These are phyloP conservation scores for Aspergillus awamori DNA, from an alignment of 2,329 filamentous ascomycete species.

Conservation along the genomic window DNA sequence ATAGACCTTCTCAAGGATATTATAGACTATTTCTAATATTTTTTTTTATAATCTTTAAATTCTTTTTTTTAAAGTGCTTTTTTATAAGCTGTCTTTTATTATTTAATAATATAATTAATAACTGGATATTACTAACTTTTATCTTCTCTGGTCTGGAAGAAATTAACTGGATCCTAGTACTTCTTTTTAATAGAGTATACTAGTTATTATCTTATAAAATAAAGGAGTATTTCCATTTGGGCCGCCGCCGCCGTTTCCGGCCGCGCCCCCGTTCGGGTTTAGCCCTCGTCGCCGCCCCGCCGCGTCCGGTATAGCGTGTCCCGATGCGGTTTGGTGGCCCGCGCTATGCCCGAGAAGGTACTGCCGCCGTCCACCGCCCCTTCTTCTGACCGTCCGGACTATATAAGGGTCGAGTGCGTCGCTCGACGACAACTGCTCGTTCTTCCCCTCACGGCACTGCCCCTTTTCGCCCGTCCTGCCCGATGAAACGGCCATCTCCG, in stretches of 20 bases:
- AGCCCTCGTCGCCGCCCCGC: slow-evolving; percentile 5
- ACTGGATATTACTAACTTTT: no score
- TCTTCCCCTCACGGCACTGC: slow-evolving; percentile 11
- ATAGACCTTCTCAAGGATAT: no score
- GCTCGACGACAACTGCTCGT: slow-evolving; percentile 13
- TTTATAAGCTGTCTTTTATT: no score
- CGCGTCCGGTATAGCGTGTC: slow-evolving; percentile 10
- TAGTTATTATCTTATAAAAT: no score
- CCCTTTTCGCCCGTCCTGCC: slow-evolving; percentile 9
- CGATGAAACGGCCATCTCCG: slow-evolving; percentile 7
- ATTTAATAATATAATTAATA: no score
- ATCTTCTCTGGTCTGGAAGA: no score
- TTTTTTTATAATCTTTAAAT: no score
- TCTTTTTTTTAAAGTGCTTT: no score
- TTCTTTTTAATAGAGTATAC: no score
- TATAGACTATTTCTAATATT: no score
- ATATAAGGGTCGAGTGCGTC: slow-evolving; percentile 12
- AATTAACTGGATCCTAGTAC: no score
- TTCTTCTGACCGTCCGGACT: slow-evolving; percentile 6
- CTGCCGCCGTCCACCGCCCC: slow-evolving; percentile 12
- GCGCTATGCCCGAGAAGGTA: slow-evolving; percentile 11
- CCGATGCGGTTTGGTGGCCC: slow-evolving; percentile 11
- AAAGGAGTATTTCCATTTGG: slow-evolving; percentile 7
- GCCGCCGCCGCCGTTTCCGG: slow-evolving; percentile 13
- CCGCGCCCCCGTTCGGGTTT: slow-evolving; percentile 11